Percentiles rank a stretch among this genome's conserved stretches.
phyloP scores from a whole-genome alignment of 1,139 yeast species.

The Geotrichum candidum region DNA sequence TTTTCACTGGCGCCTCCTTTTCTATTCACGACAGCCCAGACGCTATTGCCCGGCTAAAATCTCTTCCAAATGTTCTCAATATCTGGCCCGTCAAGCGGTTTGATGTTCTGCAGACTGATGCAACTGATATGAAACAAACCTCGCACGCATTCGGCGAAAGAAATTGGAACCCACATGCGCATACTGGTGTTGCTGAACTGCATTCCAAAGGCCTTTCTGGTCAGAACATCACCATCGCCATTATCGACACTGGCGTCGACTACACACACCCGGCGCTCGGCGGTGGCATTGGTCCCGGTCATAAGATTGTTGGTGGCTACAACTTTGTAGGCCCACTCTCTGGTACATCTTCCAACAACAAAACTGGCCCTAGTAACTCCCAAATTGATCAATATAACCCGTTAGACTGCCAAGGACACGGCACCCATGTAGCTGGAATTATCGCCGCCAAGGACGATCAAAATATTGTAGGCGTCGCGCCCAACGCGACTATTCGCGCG shows the following conservation, averaged over 20 bases:
- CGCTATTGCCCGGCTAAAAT: neutral
- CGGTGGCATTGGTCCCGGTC: conserved; percentile 3
- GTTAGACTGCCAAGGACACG: conserved; percentile 43
- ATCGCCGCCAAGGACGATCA: conserved; percentile 41
- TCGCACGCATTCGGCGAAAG: neutral
- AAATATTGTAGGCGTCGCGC: conserved; percentile 46
- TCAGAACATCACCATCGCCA: conserved; percentile 20
- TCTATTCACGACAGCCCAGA: neutral
- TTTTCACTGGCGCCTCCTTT: conserved; percentile 5
- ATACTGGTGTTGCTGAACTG: conserved; percentile 21
- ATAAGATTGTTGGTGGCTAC: conserved; percentile 21
- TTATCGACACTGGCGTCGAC: conserved; percentile 25
- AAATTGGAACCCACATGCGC: conserved; percentile 1
- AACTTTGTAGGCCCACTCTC: conserved; percentile 15
- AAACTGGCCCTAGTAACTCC: conserved; percentile 6
- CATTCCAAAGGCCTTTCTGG: conserved; percentile 22
- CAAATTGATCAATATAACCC: conserved; percentile 13
- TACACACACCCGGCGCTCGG: conserved; percentile 20
- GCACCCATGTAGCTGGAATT: conserved; percentile 59
- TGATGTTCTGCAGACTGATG: neutral
- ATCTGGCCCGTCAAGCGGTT: conserved; percentile 7
- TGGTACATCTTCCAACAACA: conserved; percentile 13
- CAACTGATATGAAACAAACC: neutral
- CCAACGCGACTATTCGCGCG: conserved; percentile 22
- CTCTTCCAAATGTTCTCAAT: conserved; percentile 5